Conservation (phyloP, 139 green algal genomes). For the Limnomonas spitsbergensis region DNA sequence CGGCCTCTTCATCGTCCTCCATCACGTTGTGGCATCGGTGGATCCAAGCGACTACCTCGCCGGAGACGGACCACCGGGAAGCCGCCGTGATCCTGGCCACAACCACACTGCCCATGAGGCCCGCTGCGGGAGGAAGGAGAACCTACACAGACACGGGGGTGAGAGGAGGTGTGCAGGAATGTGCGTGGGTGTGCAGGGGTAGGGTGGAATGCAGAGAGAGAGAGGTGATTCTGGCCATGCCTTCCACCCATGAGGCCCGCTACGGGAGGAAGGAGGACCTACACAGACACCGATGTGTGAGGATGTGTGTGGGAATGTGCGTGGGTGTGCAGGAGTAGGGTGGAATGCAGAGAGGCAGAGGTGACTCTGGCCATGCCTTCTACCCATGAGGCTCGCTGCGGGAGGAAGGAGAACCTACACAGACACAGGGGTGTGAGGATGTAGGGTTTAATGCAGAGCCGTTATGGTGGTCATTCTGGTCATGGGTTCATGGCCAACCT, state of each 20-base stretch:
- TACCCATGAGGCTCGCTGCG: conserved; percentile 65
- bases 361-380: conserved; percentile 57
- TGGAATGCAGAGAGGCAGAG: conserved; percentile 59
- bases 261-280: conserved; percentile 66
- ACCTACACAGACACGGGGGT: conserved; percentile 46
- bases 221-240: conserved; percentile 54
- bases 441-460: conserved; percentile 66
- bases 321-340: too few relatives aligned
- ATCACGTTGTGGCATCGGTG: too few relatives aligned
- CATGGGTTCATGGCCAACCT: conserved; percentile 57
- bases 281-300: conserved; percentile 15
- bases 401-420: conserved; percentile 68
- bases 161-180: too few relatives aligned
- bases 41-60: conserved; percentile 46
- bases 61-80: conserved; percentile 69
- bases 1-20: too few relatives aligned
- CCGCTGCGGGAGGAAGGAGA: conserved; percentile 58
- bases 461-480: conserved; percentile 52
- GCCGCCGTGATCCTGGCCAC: conserved; percentile 53
- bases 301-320: too few relatives aligned
- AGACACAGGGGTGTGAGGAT: not conserved
- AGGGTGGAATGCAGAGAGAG: conserved; percentile 66
- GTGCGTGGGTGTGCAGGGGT: too few relatives aligned
- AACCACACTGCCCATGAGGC: conserved; percentile 72
- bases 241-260: conserved; percentile 68